These are phyloP conservation scores for Clitoria ternatea DNA, from an alignment of 306 rosid genomes.

Conservation along the genomic window DNA sequence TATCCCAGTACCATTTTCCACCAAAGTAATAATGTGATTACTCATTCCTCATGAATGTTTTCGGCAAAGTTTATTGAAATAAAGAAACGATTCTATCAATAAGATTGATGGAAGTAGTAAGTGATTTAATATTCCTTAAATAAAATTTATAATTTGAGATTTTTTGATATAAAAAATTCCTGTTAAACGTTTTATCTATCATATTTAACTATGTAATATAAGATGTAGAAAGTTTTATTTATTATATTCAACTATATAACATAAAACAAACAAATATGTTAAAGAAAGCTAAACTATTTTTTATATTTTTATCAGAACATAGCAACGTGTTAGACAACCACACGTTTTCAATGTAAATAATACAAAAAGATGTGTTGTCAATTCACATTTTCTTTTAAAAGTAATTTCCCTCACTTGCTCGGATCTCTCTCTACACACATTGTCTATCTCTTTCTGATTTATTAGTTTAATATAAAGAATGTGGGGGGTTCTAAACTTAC, in stretches of 20 bases:
- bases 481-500: neutral
- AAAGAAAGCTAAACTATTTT: too few relatives aligned
- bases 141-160: too few relatives aligned
- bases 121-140: too few relatives aligned
- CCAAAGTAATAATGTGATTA: neutral
- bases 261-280: too few relatives aligned
- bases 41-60: conserved; percentile 15
- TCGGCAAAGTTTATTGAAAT: neutral
- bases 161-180: too few relatives aligned
- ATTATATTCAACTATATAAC: too few relatives aligned
- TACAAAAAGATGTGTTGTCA: neutral
- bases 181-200: too few relatives aligned
- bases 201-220: too few relatives aligned
- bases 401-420: neutral
- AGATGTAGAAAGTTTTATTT: too few relatives aligned
- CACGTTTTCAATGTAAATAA: neutral
- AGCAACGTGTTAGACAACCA: neutral
- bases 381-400: neutral
- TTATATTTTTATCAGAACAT: neutral
- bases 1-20: neutral
- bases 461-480: neutral
- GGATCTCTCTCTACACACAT: neutral
- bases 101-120: too few relatives aligned
- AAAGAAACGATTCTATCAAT: too few relatives aligned
- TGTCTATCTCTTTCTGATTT: neutral